Conservation (phyloP, 768 basidiomycete genomes). For the Xerocomus brunneocitrinus region DNA sequence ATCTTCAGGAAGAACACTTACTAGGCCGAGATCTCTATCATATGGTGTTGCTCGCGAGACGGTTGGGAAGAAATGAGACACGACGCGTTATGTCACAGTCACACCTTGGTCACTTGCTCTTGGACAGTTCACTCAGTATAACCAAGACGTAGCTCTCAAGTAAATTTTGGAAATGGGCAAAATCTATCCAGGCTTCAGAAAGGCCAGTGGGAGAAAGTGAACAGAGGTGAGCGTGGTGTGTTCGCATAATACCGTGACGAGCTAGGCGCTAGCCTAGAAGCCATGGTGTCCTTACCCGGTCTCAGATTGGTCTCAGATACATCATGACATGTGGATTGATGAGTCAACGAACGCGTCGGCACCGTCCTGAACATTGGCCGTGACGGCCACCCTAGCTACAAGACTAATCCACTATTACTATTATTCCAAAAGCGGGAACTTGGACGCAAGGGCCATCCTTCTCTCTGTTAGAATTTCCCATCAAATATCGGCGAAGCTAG, state of each 20-base stretch:
- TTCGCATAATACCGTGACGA: not conserved
- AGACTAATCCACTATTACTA: not conserved
- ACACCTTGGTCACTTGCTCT: slow-evolving; percentile 3
- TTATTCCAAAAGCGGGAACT: not conserved
- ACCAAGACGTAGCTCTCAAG: not conserved
- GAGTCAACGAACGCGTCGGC: too few species aligned
- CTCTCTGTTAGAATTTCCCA: too few species aligned
- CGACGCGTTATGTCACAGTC: slow-evolving; percentile 33
- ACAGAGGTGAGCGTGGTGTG: not conserved
- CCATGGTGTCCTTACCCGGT: not conserved
- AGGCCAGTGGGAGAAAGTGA: not conserved
- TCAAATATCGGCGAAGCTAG: too few species aligned
- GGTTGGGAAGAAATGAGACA: slow-evolving; percentile 8
- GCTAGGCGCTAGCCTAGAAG: not conserved
- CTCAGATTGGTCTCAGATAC: not conserved
- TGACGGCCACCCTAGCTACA: too few species aligned
- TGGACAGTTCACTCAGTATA: too few species aligned
- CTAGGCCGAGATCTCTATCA: slow-evolving; percentile 51
- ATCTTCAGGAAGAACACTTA: slow-evolving; percentile 24
- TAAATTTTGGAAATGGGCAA: not conserved
- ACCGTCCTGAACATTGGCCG: too few species aligned
- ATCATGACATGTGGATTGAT: too few species aligned
- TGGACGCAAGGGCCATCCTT: not conserved
- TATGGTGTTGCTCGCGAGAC: slow-evolving; percentile 7
- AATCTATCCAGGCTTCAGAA: not conserved